Evolutionary conservation across 352 stramenopile species (phyloP).

Genomic region (Phytopythium boreale): DNA sequence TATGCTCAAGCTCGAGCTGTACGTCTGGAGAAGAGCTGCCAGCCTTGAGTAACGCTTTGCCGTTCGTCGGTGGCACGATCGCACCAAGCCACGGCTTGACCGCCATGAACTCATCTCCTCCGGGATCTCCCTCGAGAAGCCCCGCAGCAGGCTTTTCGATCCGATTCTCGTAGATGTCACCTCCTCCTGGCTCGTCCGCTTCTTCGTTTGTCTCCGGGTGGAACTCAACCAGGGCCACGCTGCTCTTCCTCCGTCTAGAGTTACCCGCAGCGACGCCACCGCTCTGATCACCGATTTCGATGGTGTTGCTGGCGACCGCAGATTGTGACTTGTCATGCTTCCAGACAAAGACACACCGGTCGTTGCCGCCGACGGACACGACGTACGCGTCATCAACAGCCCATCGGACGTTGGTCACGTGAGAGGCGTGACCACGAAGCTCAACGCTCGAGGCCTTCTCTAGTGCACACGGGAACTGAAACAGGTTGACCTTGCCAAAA

Average conservation of each 20-base stretch:
- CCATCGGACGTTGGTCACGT: conserved; percentile 82
- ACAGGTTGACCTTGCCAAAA: conserved; percentile 85
- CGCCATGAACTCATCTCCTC: conserved; percentile 89
- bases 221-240: conserved; percentile 2
- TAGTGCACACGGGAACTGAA: conserved; percentile 72
- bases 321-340: conserved; percentile 33
- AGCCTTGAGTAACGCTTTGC: conserved; percentile 26
- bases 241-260: conserved; percentile 1
- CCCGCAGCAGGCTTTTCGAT: neutral
- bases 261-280: neutral
- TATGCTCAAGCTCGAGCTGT: conserved; percentile 53
- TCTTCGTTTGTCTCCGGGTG: neutral
- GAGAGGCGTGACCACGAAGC: conserved; percentile 67
- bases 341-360: conserved; percentile 78
- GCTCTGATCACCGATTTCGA: neutral
- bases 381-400: conserved; percentile 54
- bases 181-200: neutral
- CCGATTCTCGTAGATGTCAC: neutral
- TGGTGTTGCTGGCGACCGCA: neutral
- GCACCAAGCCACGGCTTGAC: conserved; percentile 87
- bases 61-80: conserved; percentile 66
- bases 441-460: conserved; percentile 53
- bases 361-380: conserved; percentile 73
- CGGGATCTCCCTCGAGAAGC: conserved; percentile 24
- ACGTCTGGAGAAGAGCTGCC: conserved; percentile 32